These are phyloP conservation scores for Xylaria sp. DNA, from an alignment of 495 filamentous ascomycete species.

Conservation along the genomic window DNA sequence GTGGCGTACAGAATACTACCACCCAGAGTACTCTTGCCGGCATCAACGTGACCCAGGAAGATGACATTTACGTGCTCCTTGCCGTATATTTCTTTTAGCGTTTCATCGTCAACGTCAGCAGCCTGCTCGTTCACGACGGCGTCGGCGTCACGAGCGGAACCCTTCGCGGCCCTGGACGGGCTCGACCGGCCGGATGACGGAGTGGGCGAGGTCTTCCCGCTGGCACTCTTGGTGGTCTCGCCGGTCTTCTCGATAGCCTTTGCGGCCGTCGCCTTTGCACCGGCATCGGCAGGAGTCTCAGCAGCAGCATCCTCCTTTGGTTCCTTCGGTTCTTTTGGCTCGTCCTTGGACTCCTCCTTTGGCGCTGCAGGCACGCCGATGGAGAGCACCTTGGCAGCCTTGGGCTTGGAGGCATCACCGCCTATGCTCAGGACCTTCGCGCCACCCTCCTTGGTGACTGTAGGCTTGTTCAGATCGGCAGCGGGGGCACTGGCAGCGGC, in stretches of 20 bases:
- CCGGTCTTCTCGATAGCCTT: constrained; percentile 88
- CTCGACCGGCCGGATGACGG: constrained; percentile 81
- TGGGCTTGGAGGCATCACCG: constrained; percentile 58
- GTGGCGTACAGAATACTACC: constrained; percentile 90
- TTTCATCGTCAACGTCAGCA: constrained; percentile 89
- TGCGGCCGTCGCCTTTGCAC: constrained; percentile 61
- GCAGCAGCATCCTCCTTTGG: constrained; percentile 59
- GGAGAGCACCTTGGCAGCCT: constrained; percentile 68
- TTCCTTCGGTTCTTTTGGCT: constrained; percentile 45
- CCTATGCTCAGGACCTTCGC: constrained; percentile 63
- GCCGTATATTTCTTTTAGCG: constrained; percentile 93
- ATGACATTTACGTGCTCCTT: constrained; percentile 99
- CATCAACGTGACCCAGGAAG: constrained; percentile 98
- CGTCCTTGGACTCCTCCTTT: constrained; percentile 67
- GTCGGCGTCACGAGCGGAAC: constrained; percentile 71
- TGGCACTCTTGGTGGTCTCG: constrained; percentile 65
- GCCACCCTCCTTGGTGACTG: constrained; percentile 54
- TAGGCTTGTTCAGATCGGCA: constrained; percentile 52
- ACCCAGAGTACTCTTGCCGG: constrained; percentile 94
- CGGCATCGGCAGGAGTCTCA: constrained; percentile 60
- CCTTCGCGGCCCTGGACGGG: constrained; percentile 64
- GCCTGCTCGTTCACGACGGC: constrained; percentile 86
- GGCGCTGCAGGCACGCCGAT: constrained; percentile 64
- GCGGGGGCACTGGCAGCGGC: constrained; percentile 46
- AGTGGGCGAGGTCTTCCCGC: constrained; percentile 76